Conservation (phyloP, 2,329 filamentous ascomycete species). For the Trichoderma atrobrunneum region DNA sequence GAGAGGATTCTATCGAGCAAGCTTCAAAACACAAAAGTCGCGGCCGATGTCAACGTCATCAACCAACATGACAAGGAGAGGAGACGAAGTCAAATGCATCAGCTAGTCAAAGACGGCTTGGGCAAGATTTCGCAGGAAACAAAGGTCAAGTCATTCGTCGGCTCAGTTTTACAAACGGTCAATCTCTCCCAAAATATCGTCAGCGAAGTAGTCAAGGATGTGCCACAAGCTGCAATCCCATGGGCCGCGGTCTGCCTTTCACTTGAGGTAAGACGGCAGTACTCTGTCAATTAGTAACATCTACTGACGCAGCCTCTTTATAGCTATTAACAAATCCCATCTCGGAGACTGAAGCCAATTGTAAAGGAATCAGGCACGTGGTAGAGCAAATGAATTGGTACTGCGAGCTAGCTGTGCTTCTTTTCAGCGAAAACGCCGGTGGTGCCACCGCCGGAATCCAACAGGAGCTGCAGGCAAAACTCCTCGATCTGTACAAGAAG, state of each 20-base stretch:
- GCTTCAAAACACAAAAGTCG: not conserved
- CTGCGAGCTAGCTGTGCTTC: not conserved
- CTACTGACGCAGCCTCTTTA: not conserved
- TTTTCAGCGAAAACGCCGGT: conserved; percentile 15
- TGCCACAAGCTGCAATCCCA: conserved; percentile 35
- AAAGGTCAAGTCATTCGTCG: not conserved
- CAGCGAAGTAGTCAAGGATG: conserved; percentile 24
- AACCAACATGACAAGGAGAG: not conserved
- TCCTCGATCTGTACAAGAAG: conserved; percentile 37
- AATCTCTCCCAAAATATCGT: not conserved
- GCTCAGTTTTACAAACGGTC: not conserved
- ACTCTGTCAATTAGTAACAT: too few species aligned
- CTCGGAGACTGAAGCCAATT: conserved; percentile 11
- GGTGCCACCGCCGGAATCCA: not conserved
- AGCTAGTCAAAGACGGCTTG: not conserved
- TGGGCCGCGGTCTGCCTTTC: conserved; percentile 36
- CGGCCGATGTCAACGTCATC: not conserved
- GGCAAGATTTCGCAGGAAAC: not conserved
- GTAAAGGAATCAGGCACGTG: not conserved
- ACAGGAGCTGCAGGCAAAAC: not conserved
- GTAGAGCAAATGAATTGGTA: not conserved
- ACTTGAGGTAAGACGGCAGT: conserved; percentile 31
- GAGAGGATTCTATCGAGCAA: not conserved
- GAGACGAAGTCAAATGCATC: not conserved
- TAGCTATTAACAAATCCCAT: not conserved